These are phyloP conservation scores for Zymoseptoria passerinii DNA, from an alignment of 2,329 filamentous ascomycete genomes.

Conservation along the genomic window DNA sequence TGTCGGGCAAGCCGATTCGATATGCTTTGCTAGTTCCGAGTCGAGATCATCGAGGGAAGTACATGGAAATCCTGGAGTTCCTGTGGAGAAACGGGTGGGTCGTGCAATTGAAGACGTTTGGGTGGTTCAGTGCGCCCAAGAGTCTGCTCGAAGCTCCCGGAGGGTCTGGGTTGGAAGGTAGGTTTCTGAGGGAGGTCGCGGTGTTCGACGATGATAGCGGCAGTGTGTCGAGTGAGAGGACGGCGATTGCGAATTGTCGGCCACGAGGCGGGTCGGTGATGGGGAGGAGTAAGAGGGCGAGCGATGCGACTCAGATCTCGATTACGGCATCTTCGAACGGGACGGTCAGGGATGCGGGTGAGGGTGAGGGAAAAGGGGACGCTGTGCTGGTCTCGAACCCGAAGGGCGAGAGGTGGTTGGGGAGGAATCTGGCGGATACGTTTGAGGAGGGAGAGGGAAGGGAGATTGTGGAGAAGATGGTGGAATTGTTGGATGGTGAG, in stretches of 20 bases:
- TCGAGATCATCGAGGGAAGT: constrained; percentile 77
- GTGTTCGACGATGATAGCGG: constrained; percentile 20
- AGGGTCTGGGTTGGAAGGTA: background rate
- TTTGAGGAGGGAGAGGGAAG: constrained; percentile 47
- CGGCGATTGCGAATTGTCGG: constrained; percentile 11
- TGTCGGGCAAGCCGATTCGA: constrained; percentile 71
- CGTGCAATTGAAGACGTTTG: constrained; percentile 84
- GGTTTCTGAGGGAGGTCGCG: background rate
- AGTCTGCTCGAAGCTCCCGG: constrained; percentile 47
- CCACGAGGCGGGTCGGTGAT: background rate
- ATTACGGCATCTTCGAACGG: background rate
- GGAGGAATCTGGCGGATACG: constrained; percentile 8
- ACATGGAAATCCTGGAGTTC: constrained; percentile 89
- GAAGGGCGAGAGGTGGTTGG: constrained; percentile 9
- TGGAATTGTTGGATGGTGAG: constrained; percentile 81
- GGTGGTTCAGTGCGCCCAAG: constrained; percentile 60
- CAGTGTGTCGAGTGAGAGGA: constrained; percentile 22
- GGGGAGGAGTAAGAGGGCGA: background rate
- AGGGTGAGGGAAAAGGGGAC: background rate
- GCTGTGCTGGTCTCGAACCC: constrained; percentile 14
- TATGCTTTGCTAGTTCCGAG: constrained; percentile 80
- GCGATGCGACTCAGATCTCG: background rate
- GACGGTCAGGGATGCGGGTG: background rate
- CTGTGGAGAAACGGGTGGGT: constrained; percentile 89
- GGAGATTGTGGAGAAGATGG: constrained; percentile 62